Conservation (phyloP, 148 eudicot species). For the Rhododendron molle region DNA sequence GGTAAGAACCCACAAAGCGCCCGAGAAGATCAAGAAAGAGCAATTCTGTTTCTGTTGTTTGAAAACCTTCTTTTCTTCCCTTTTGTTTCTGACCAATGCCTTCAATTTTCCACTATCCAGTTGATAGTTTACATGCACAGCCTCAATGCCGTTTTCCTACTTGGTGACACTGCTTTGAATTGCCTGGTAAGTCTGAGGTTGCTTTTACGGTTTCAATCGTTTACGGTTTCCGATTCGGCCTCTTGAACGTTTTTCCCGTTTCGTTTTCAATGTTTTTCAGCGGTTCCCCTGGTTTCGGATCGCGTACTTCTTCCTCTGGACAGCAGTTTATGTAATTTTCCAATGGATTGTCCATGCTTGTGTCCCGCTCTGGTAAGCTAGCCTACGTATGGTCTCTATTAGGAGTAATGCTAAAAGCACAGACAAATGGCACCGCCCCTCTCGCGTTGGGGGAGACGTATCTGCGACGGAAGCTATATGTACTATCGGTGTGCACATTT, state of each 20-base stretch:
- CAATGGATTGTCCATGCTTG: conserved; percentile 87
- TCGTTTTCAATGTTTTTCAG: conserved; percentile 25
- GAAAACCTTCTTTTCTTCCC: background rate
- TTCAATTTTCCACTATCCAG: conserved; percentile 31
- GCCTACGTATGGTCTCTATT: background rate
- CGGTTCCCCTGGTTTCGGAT: conserved; percentile 89
- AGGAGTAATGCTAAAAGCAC: background rate
- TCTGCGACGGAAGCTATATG: background rate
- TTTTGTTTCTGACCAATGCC: background rate
- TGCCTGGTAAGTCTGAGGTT: conserved; percentile 51
- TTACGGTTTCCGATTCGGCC: background rate
- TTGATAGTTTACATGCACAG: conserved; percentile 76
- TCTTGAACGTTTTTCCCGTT: background rate
- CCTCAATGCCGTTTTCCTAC: conserved; percentile 74
- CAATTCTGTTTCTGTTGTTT: background rate
- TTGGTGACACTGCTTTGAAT: conserved; percentile 79
- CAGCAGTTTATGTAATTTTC: conserved; percentile 59
- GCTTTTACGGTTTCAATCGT: background rate
- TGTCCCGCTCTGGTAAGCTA: conserved; percentile 57
- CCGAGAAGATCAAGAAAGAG: background rate
- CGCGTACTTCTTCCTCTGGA: conserved; percentile 81
- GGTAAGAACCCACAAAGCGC: background rate
- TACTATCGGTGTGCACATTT: background rate
- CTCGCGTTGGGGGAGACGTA: too few relatives aligned
- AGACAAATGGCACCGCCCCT: background rate